Evolutionary conservation across 2,329 filamentous ascomycete genomes (phyloP), one percentile per base, ranked within the genome.

Genomic region (Verticillium albo-atrum): DNA sequence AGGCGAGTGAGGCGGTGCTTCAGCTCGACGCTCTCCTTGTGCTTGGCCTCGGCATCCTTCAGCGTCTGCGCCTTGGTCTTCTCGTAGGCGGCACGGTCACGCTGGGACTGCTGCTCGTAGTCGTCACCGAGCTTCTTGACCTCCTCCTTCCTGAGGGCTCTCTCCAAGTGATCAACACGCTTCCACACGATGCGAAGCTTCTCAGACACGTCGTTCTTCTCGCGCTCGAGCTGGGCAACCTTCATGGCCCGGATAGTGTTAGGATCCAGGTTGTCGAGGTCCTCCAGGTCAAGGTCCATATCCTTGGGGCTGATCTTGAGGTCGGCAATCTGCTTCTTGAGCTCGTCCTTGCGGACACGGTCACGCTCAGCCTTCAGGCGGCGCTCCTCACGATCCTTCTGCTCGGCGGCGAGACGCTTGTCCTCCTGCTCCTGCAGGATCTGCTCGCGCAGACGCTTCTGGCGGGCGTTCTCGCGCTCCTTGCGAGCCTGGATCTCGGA

Each of bases 121-220:
- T 99, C 95, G 56, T 88, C 87, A 60, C 87, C 81, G 61, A 98
- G 80, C 77, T 97, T 94, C 85, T 97, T 97, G 70, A 89, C 79
- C 77, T 99, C 95, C 78, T 98, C 95, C 74, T 94, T 91, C 70
- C 95, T 89, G 84, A 96, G 96, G 37, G 95, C 95, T 79, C 95
- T 91, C 81, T 99, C 95, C 68, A 99, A 80, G 77, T 99, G 94
- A 72, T 99, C 95, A 69, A 97, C 91, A 65, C 95, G 90, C 86
- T 97, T 98, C 74, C 90, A 92, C 62, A 93, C 96, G 68, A 96
- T 87, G 68, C 92, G 89, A 57, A 98, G 86, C 73, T 90, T 92
- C 77, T 97, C 92, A 64, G 90, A 91, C 66, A 97, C 88, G 71
- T 95, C 92, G 71, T 94, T 96, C 89, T 98, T 99, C 82, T 98